Evolutionary conservation across 2,329 filamentous ascomycete species (phyloP).

Genomic region (Pseudopithomyces maydicus): DNA sequence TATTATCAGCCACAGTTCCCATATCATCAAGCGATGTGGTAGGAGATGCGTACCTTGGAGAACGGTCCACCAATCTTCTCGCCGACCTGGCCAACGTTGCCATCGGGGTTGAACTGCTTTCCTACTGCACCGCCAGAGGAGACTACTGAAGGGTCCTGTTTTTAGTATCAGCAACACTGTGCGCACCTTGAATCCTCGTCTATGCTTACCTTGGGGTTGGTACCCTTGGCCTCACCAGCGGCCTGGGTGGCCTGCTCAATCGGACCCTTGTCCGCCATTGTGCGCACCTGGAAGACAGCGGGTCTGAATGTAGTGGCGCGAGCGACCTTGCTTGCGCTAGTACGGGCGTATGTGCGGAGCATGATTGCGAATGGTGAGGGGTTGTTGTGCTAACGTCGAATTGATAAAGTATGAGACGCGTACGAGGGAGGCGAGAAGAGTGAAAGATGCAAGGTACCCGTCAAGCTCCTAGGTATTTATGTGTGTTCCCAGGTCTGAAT

Average conservation of each 20-base stretch:
- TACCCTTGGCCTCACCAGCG: conserved; percentile 3
- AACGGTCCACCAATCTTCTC: conserved; percentile 50
- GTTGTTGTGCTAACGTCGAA: neutral
- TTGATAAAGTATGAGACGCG: neutral
- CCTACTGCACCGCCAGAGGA: conserved; percentile 56
- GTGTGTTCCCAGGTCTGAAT: neutral
- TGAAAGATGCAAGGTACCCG: neutral
- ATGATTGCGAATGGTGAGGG: neutral
- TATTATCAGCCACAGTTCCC: neutral
- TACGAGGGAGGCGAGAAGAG: neutral
- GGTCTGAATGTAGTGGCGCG: neutral
- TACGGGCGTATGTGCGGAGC: conserved; percentile 1
- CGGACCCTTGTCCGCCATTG: neutral
- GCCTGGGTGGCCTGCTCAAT: conserved; percentile 2
- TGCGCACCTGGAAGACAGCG: neutral
- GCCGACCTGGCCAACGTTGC: conserved; percentile 55
- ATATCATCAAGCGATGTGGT: neutral
- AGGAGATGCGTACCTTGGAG: conserved; percentile 30
- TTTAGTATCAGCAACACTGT: neutral
- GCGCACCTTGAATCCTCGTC: neutral
- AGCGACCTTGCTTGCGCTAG: neutral
- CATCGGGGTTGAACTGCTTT: conserved; percentile 56
- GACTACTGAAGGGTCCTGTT: conserved; percentile 37
- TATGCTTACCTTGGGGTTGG: conserved; percentile 1
- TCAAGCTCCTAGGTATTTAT: neutral